Base-by-base conservation (phyloP, 2,329 filamentous ascomycete species). In the Phaeosphaeria sp. region DNA sequence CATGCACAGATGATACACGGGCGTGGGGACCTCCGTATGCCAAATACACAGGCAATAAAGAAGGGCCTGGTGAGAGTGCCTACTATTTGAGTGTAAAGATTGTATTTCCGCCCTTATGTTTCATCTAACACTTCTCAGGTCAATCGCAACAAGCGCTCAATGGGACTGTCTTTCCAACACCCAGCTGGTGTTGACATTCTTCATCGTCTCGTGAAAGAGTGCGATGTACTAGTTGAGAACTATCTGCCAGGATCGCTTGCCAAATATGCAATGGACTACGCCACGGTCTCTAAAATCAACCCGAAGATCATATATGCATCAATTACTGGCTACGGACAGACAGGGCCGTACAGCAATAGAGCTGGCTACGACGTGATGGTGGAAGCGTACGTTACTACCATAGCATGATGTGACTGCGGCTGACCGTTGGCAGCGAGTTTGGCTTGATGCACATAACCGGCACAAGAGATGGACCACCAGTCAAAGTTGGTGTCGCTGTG, bases 361-460 rank as follows among this genome's bases (percentile, higher is more conserved):
- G 93, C 95, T 3, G 95, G 95, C 4, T 99, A 99, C 82, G 95
- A 99, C 78, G 95, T 99, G 66, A 99, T 99, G 94, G 94, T 99
- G 11, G 95, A 99, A 81, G 95, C 95, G 58, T 82, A 67, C 57
- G 79, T 74, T 6, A 36, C 55, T 36, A 10, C 15, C 17, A 54
- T 43, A n/a, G 6, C 20, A 42, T 49, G n/a, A 18, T 20, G 10
- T 15, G 17, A 18, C 10, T 20, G n/a, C 33, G 13, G 23, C 63
- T 73, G 42, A 73, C 54, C 52, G 15, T 48, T 15, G 2, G 13
- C 54, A 82, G 80, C 11, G 95, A 98, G 76, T 93, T 99, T 80
- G 95, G 95, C 0, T 81, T 99, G 55, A 99, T 99, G 95, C 95
- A 99, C 79, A 98, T 99, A 68, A 99, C 95, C 0, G 95, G 95